Base-by-base conservation (phyloP, 179 eudicot genomes). In the Amaranthus tricolor region DNA sequence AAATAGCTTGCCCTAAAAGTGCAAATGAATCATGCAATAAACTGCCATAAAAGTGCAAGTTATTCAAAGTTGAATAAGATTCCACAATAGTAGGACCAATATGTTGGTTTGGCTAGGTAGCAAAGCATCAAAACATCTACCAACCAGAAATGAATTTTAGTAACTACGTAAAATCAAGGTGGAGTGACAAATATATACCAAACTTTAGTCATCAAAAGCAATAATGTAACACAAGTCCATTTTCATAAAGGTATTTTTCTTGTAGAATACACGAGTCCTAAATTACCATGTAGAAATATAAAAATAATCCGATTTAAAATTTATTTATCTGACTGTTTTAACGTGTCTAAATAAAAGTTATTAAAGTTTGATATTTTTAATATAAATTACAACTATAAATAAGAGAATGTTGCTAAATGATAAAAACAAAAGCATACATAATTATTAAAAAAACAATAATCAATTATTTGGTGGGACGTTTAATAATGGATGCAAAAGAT, bases 11-110 rank as follows among this genome's bases (percentile, higher is more conserved):
- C 70, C 58, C 62, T 24, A n/a, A 77, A 64, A 48, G 65, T 40
- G 72, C 60, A 69, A 69, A 20, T 24, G 61, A 68, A 53, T 9
- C 48, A 53, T 20, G 17, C 60, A 69, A 69, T 48, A 69, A 69
- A 48, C 49, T 13, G 72, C 61, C 60, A 53, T 69, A 53, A 16
- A 53, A 69, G 61, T 55, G 65, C 71, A 53, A 70, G 50, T 62
- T 54, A 62, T 53, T 19, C 55, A 52, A 64, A 24, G 21, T 16
- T 57, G 57, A 71, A 65, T 43, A 77, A 77, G 15, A 63, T 62
- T 67, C 62, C 70, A 77, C 50, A 53, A 54, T 21, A 43, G 70
- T 62, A 71, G 71, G 80, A 45, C 43, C 63, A 45, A 8, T 15
- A 19, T 47, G 56, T 58, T 16, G 63, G 6, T 40, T 19, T 24